phyloP scores from a whole-genome alignment of 257 asterid genomes.

The Penstemon eatonii region DNA sequence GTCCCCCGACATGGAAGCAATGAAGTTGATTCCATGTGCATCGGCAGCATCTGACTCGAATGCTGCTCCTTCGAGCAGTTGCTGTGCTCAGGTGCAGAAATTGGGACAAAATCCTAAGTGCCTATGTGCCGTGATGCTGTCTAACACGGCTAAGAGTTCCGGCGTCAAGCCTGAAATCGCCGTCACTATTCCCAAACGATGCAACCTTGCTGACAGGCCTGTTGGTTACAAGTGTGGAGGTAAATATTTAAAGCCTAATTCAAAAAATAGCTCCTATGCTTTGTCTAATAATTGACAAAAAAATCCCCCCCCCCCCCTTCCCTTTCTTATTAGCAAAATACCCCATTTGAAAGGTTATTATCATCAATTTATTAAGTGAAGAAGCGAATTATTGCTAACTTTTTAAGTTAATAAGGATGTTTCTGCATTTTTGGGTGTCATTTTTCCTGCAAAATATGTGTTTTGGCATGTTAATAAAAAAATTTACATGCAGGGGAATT shows the following conservation, averaged over 20 bases:
- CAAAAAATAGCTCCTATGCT: too few species aligned
- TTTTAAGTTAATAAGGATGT: too few species aligned
- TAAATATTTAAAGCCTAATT: not conserved
- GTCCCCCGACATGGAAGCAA: constrained; percentile 54
- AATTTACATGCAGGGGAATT: too few species aligned
- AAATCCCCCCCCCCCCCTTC: too few species aligned
- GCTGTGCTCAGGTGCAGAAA: constrained; percentile 57
- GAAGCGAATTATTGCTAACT: too few species aligned
- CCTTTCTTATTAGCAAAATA: too few species aligned
- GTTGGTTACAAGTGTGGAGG: constrained; percentile 81
- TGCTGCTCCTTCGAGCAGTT: constrained; percentile 45
- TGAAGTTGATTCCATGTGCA: constrained; percentile 71
- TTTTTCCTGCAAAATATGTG: too few species aligned
- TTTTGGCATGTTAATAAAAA: too few species aligned
- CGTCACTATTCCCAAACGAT: constrained; percentile 66
- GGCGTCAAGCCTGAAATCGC: constrained; percentile 60
- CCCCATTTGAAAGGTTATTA: too few species aligned
- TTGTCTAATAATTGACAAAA: too few species aligned
- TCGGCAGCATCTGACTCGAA: constrained; percentile 48
- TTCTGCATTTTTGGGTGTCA: too few species aligned
- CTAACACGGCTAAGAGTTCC: constrained; percentile 56
- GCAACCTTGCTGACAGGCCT: constrained; percentile 68
- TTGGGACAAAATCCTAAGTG: constrained; percentile 59
- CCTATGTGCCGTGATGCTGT: constrained; percentile 75
- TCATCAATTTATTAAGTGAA: too few species aligned